phyloP scores from a whole-genome alignment of 116 monocot genomes.

The Thalassia testudinum region DNA sequence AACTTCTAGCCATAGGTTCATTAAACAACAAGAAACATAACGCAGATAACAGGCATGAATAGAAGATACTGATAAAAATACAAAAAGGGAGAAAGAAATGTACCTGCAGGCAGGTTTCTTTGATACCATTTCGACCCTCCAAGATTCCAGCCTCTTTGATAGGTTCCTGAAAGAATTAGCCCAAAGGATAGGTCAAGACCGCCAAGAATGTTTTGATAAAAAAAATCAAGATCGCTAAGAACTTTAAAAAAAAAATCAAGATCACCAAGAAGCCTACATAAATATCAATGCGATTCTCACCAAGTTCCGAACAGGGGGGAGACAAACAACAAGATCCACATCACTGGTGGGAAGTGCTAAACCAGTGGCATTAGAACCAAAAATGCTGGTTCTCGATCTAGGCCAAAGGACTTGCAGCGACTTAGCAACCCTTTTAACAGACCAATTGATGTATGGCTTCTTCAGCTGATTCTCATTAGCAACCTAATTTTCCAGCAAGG shows the following conservation, averaged over 20 bases:
- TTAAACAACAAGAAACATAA: too few relatives aligned
- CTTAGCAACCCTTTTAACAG: constrained; percentile 76
- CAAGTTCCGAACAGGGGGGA: constrained; percentile 98
- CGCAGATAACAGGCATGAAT: too few relatives aligned
- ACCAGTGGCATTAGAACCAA: constrained; percentile 97
- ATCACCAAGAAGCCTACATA: background rate
- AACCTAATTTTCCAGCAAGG: constrained; percentile 33
- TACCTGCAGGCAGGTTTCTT: constrained; percentile 99
- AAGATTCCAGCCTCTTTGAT: constrained; percentile 99
- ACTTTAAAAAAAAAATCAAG: background rate
- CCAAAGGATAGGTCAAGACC: background rate
- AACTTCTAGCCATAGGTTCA: too few relatives aligned
- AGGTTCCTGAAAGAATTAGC: constrained; percentile 62
- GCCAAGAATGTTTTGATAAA: background rate
- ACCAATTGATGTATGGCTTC: constrained; percentile 90
- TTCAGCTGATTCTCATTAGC: constrained; percentile 66
- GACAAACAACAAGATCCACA: constrained; percentile 97
- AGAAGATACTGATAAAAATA: too few relatives aligned
- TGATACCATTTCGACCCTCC: constrained; percentile 98
- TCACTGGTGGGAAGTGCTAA: constrained; percentile 94
- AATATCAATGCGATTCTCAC: constrained; percentile 23
- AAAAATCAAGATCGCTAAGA: background rate
- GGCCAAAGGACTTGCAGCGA: constrained; percentile 98
- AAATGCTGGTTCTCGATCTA: constrained; percentile 82
- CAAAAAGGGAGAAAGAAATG: background rate